Evolutionary conservation across 129 eudicot species (phyloP), one percentile per base, ranked within the genome.

Genomic region (Chrysanthemum seticuspe): DNA sequence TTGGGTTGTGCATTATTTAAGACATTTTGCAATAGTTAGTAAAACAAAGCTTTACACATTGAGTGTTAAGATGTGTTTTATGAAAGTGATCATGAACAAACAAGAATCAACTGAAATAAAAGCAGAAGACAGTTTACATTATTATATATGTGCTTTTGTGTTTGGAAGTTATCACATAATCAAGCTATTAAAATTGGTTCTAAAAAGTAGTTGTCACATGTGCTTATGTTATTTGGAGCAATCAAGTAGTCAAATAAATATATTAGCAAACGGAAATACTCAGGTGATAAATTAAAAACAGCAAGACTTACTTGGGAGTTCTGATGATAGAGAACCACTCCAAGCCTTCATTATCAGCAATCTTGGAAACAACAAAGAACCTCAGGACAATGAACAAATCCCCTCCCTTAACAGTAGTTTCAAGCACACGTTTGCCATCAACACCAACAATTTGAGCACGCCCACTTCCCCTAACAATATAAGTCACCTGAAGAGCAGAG

Each of bases 271-370:
- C 34, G 34, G 2, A 29, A 29, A 29, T 29, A 29, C 34, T 29
- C 34, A 29, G 5, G 0, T 29, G 34, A 29, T 29, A 29, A 29
- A 29, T 29, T 3, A 29, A 27, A 2, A 52, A 70, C 4, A n/a
- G n/a, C n/a, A n/a, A 76, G 13, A 78, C 96, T 74, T 76, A 92
- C 97, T 92, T 81, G n/a, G 98, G 96, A 21, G 94, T 87, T 0
- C 95, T 72, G 74, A 92, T 80, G 72, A 92, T 89, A 0, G 98
- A 92, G 83, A 92, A 92, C 98, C 96, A 92, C 63, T 89, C 96
- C 82, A 92, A 14, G 27, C 98, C 98, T 66, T 75, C 86, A 12
- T 81, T 73, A 72, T 87, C 87, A 57, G 85, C 81, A 76, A 92
- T 92, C 87, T 92, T 92, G 9, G 98, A 87, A 36, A 92, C 96